Base-by-base conservation (phyloP, 2,329 filamentous ascomycete species). In the Pseudopithomyces maydicus region DNA sequence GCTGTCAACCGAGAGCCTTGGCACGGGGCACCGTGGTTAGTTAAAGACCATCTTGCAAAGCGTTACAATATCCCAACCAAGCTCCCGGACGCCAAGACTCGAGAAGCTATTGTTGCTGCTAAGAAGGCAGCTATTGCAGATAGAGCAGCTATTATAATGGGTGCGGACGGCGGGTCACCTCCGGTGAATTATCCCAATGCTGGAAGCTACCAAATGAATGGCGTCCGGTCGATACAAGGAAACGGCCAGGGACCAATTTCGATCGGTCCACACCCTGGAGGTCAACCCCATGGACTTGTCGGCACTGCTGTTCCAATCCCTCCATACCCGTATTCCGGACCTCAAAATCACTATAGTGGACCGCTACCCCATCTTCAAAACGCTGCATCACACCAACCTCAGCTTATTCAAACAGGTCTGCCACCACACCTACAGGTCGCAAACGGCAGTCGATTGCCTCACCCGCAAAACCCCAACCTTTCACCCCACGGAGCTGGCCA, bases 11-110 rank as follows among this genome's bases (percentile, higher is more conserved):
- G 94, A 59, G 95, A 98, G 70, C 86, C 92, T 3, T 98, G 93
- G 92, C 94, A 88, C 58, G 94, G 94, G n/a, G 95, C 95, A 0
- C 94, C 95, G 0, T 99, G 95, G 95, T 80, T 96, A 54, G 94
- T 98, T 17, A 97, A 96, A 78, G 85, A 90, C 35, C 88, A 92
- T 52, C 88, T 96, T 57, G 95, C 95, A 1, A 86, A 87, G 44
- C 84, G 88, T 61, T 97, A 95, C 75, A 88, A 91, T 60, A 95
- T 99, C 61, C 92, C 88, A n/a, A 94, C 88, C 15, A 87, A 91
- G 52, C 87, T 98, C 12, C 95, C 95, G 6, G 70, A 74, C 33
- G 61, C 70, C 41, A 72, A 75, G 50, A 76, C 71, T 2, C 63
- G 70, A 20, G 73, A 76, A 33, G 71, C 72, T 11, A 55, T 75